Evolutionary conservation across 108 stramenopile genomes (phyloP), one percentile per base, ranked within the genome.

Genomic region (Skeletonema tropicum): DNA sequence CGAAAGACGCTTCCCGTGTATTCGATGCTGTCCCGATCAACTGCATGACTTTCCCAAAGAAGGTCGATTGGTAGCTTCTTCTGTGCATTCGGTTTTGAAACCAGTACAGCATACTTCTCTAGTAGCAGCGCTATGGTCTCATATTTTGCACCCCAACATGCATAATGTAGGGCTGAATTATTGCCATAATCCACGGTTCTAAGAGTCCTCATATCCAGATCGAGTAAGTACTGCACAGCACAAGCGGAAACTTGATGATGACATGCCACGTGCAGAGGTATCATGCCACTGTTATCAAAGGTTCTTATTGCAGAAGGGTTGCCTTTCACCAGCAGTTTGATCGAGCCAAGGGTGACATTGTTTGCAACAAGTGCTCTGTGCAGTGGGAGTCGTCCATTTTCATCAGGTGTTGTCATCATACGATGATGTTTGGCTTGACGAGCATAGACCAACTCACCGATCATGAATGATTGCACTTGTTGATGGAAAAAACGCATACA

Each of bases 21-120:
- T 21, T 60, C 59, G 23, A 60, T 6, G 23, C 30, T 60, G 14
- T 33, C 59, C 9, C 30, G 9, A 32, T 60, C 59, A 4, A 32
- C 23, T 3, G 15, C 59, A 15, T 60, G 2, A 2, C 30, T 32
- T 5, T 60, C 59, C 15, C n/a, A 60, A 3, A 29, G 15, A 0
- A 60, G 13, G 0, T 60, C 30, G 14, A 60, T 32, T 14, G 59
- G 59, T 14, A 60, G 59, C 59, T 60, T 60, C 5, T 60, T 60
- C 30, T 60, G 30, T 14, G 29, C 33, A 60, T 60, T 60, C 33
- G 13, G 30, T 6, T 60, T 14, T 3, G 59, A 60, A 0, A 60
- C 59, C 5, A 15, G 3, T 4, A 60, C 2, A 13, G 59, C 30
- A 15, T 32, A 60, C 3, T 25, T 25, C 5, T 60, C 30, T n/a